Evolutionary conservation across 1,284 basidiomycete species (phyloP), one percentile per base, ranked within the genome.

Genomic region (Trametes pubescens): DNA sequence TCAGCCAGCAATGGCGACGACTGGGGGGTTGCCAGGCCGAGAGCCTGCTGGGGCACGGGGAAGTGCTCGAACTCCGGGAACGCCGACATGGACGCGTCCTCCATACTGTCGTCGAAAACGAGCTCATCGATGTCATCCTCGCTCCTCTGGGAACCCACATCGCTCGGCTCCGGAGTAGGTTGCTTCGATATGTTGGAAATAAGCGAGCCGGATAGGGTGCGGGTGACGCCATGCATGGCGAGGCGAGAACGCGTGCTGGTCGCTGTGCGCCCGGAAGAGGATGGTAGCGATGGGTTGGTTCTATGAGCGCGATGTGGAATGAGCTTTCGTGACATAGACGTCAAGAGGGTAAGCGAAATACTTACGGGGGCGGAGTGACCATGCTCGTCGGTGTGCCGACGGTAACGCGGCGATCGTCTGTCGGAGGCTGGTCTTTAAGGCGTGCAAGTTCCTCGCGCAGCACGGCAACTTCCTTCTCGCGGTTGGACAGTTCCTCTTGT

Each of bases 131-230:
- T 34, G 11, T 64, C 59, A 8, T 65, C 38, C 4, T 64, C 68
- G 18, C 43, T 61, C 21, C 37, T 70, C 57, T 53, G 69, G 51
- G 51, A 68, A 59, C 77, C 62, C 21, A 71, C 73, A 35, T 76
- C 75, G 63, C 78, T 82, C 35, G 82, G 82, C 21, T 81, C 81
- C 53, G 83, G 84, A 2, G 83, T 85, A 8, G 83, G 83, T 24
- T 77, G 82, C 68, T 81, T 82, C 73, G 81, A 84, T 22, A 82
- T 56, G 38, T 77, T 70, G 43, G 81, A 77, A 57, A 85, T 84
- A 52, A 78, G 71, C 5, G 84, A 82, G 6, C 84, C 83, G 11
- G 83, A 84, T 57, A 78, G 74, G 5, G 83, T 84, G 40, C 82
- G 79, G 10, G 69, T 76, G 35, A 81, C 68, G 18, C 70, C 70